Conservation (phyloP, 1,284 basidiomycete species). For the Mycena sp. region DNA sequence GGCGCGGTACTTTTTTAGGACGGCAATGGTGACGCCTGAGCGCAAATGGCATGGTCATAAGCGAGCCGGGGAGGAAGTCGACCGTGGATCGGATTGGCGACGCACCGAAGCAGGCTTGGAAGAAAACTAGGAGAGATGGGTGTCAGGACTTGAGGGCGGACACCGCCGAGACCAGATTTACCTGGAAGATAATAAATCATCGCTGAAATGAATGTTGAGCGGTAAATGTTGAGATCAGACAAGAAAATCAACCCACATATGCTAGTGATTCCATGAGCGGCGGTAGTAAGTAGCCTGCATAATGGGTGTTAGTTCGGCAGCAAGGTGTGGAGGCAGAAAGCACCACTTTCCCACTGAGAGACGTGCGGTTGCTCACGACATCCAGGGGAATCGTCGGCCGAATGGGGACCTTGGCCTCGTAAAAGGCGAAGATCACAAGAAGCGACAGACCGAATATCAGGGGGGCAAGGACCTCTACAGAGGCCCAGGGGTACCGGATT, state of each 20-base stretch:
- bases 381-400: conserved; percentile 13
- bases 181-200: conserved; percentile 22
- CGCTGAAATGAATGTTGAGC: not conserved
- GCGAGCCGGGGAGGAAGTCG: conserved; percentile 47
- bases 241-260: conserved; percentile 6
- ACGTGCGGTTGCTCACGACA: conserved; percentile 26
- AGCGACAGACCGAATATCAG: conserved; percentile 26
- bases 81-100: conserved; percentile 53
- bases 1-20: conserved; percentile 43
- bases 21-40: conserved; percentile 42
- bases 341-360: conserved; percentile 18
- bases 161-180: not conserved
- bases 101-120: conserved; percentile 52
- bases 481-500: conserved; percentile 29
- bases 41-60: conserved; percentile 40
- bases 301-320: not conserved
- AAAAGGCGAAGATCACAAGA: conserved; percentile 25
- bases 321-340: not conserved
- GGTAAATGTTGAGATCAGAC: not conserved
- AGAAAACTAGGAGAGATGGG: conserved; percentile 47
- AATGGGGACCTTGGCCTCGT: conserved; percentile 22
- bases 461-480: conserved; percentile 29
- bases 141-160: not conserved
- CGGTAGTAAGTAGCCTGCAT: conserved; percentile 4
- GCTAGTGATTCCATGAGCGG: conserved; percentile 10